Conservation (phyloP, 2,329 filamentous ascomycete genomes). For the Botrytis squamosa region DNA sequence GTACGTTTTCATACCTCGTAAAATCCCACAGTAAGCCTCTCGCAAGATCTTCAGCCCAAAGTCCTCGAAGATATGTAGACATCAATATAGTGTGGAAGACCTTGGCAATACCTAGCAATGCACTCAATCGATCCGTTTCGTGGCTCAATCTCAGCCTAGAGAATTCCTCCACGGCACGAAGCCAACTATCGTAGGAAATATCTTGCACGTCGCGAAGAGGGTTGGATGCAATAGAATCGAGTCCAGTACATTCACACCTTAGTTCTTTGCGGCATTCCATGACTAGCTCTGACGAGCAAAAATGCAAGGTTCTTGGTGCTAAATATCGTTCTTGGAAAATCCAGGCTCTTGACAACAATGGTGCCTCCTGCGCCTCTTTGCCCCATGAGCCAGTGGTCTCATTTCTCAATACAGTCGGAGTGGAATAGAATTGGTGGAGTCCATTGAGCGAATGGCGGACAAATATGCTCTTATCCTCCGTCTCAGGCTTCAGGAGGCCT, state of each 20-base stretch:
- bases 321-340: conserved; percentile 3
- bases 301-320: conserved; percentile 7
- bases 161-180: not conserved
- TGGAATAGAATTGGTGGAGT: not conserved
- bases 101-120: not conserved
- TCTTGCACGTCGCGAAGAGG: not conserved
- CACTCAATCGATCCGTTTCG: not conserved
- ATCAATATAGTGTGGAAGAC: not conserved
- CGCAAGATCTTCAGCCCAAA: not conserved
- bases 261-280: not conserved
- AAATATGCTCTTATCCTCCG: not conserved
- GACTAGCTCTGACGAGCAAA: not conserved
- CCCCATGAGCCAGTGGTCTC: not conserved
- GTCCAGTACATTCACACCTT: conserved; percentile 3
- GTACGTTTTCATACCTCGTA: not conserved
- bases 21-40: not conserved
- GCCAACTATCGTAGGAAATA: not conserved
- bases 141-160: not conserved
- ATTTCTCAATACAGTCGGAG: not conserved
- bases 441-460: conserved; percentile 1
- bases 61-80: not conserved
- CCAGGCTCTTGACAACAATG: not conserved
- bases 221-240: not conserved
- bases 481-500: not conserved
- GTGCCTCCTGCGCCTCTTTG: not conserved